Evolutionary conservation across 106 monocot species (phyloP), one percentile per base, ranked within the genome.

Genomic region (Ottelia alismoides): DNA sequence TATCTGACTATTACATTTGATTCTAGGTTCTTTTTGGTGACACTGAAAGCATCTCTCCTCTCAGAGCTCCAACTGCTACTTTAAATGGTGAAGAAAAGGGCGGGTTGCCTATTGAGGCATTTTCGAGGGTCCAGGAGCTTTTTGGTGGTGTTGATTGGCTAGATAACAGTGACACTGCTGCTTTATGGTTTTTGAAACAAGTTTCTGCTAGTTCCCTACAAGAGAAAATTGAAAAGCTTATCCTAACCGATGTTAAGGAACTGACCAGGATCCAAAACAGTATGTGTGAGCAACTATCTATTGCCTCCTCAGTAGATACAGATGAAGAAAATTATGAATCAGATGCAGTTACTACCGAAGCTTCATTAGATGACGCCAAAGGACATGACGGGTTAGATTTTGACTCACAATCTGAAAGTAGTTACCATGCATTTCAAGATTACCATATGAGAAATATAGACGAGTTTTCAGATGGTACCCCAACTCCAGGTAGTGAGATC

Each of bases 31-130:
- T 98, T 27, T 98, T 98, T 86, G 88, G 90, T 63, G 98, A 98
- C 55, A 61, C 60, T 45, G 90, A 90, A 49, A 75, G 62, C 67
- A 60, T 77, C 22, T 83, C 82, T 49, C 76, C 90, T 61, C 66
- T 58, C 11, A 85, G 70, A 74, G 74, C 70, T 58, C 85, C 85
- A 55, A 78, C 74, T 65, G 65, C 67, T 65, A 73, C 74, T 35
- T 65, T 98, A 45, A 83, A 83, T 75, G 85, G 82, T 20, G 98
- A 98, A 54, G 63, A 76, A 28, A 85, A 86, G 63, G 98, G 85
- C 31, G 98, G 98, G 55, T 71, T 98, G 58, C 90, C 98, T 40
- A 90, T 86, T 57, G 90, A 90, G 64, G 98, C 89, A 30, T 98
- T 98, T 71, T 79, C 85, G 29, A 85, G 52, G 60, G 85, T 90